Evolutionary conservation across 2,329 filamentous ascomycete genomes (phyloP).

Genomic region (Clonostachys sp.): DNA sequence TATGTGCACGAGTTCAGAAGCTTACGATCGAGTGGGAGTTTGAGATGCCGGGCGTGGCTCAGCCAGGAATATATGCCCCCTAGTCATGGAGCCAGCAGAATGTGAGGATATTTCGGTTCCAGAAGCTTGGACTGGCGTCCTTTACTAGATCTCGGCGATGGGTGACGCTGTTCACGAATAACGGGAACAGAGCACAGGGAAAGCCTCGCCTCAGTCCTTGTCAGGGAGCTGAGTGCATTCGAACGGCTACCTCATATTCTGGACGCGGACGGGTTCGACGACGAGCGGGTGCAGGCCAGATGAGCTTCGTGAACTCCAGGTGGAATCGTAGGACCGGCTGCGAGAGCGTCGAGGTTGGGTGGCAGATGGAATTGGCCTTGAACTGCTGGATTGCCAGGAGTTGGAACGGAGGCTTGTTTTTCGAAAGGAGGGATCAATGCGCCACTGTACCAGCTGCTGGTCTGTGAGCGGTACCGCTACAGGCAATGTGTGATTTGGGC

Average conservation of each 20-base stretch:
- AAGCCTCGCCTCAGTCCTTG: conserved; percentile 46
- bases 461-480: no score
- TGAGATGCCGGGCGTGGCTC: conserved; percentile 55
- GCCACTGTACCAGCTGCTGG: neutral
- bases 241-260: conserved; percentile 55
- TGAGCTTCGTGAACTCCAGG: neutral
- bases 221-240: conserved; percentile 54
- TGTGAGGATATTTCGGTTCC: neutral
- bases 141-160: neutral
- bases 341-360: neutral
- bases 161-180: neutral
- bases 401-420: conserved; percentile 3
- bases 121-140: neutral
- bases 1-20: conserved; percentile 3
- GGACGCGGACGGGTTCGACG: conserved; percentile 9
- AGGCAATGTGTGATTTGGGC: no score
- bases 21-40: conserved; percentile 51
- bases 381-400: neutral
- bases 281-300: neutral
- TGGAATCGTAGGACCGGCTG: neutral
- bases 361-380: neutral
- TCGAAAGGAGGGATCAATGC: conserved; percentile 2
- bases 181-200: neutral
- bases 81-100: conserved; percentile 23
- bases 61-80: conserved; percentile 50